These are phyloP conservation scores for Colletotrichum orchidophilum DNA, from an alignment of 2,329 filamentous ascomycete genomes.

Conservation along the genomic window DNA sequence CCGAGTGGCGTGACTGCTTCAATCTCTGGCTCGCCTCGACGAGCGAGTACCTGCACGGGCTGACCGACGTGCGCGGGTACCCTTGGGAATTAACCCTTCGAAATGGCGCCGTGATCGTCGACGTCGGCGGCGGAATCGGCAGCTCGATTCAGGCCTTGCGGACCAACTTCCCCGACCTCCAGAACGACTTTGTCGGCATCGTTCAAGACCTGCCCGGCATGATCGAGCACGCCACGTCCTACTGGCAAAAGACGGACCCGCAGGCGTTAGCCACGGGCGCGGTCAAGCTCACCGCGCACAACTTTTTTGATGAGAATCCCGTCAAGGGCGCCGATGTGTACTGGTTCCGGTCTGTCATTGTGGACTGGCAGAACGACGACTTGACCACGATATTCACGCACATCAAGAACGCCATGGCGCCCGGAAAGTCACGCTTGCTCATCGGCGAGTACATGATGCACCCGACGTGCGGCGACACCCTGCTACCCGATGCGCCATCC, in stretches of 20 bases:
- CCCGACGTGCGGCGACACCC: conserved; percentile 21
- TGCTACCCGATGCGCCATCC: conserved; percentile 13
- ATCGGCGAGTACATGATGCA: conserved; percentile 29
- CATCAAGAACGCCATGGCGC: conserved; percentile 19
- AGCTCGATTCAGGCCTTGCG: conserved; percentile 24
- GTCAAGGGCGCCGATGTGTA: conserved; percentile 59
- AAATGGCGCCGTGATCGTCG: conserved; percentile 18
- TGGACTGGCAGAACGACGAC: conserved; percentile 26
- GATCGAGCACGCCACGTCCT: conserved; percentile 15
- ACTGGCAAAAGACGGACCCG: conserved; percentile 23
- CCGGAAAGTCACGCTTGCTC: conserved; percentile 20
- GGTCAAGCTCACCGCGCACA: conserved; percentile 57
- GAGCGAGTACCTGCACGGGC: conserved; percentile 16
- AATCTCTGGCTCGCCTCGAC: conserved; percentile 14
- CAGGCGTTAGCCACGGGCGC: conserved; percentile 8
- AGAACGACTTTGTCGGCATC: conserved; percentile 14
- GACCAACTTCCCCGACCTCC: conserved; percentile 1
- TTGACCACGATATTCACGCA: conserved; percentile 21
- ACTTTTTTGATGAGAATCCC: conserved; percentile 67
- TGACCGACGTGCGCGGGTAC: conserved; percentile 25
- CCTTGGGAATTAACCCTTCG: conserved; percentile 14
- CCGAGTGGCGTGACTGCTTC: conserved; percentile 26
- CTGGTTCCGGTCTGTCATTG: conserved; percentile 27
- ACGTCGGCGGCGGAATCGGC: conserved; percentile 25
- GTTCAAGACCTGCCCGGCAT: conserved; percentile 29